phyloP scores from a whole-genome alignment of 768 basidiomycete species.

The Lepiota subincarnata region DNA sequence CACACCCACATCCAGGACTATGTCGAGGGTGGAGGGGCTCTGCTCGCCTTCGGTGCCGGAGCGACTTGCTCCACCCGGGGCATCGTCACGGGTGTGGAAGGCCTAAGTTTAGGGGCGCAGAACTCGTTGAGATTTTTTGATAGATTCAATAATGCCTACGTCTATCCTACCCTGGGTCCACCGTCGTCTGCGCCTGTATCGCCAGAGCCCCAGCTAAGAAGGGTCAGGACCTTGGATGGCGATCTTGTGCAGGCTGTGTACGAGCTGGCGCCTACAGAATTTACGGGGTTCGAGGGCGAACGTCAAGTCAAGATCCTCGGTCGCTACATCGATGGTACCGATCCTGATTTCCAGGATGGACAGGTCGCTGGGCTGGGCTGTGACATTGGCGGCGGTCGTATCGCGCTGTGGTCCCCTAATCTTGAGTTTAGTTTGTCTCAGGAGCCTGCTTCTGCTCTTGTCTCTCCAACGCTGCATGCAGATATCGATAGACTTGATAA shows the following conservation, averaged over 20 bases:
- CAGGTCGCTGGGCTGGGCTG: constrained; percentile 6
- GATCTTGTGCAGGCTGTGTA: background rate
- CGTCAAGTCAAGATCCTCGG: background rate
- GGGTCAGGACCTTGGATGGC: background rate
- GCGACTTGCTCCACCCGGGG: constrained; percentile 5
- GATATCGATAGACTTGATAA: background rate
- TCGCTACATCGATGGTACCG: background rate
- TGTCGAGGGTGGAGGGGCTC: constrained; percentile 15
- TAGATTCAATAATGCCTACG: constrained; percentile 3
- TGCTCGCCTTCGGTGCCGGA: constrained; percentile 13
- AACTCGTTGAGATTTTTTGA: constrained; percentile 12
- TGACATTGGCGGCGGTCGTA: constrained; percentile 6
- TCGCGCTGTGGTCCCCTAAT: constrained; percentile 7
- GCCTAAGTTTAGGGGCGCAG: background rate
- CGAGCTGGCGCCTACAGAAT: background rate
- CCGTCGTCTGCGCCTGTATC: background rate
- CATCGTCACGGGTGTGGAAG: constrained; percentile 1
- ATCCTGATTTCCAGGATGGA: background rate
- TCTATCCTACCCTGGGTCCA: constrained; percentile 2
- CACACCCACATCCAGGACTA: constrained; percentile 7
- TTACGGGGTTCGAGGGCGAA: constrained; percentile 3
- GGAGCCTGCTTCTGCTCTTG: constrained; percentile 13
- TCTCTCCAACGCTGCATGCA: background rate
- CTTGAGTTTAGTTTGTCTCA: constrained; percentile 16
- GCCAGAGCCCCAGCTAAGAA: background rate